A percentile compares a stretch with the other conserved stretches of the same genome.
Evolutionary conservation across 176 grass and related monocot genomes (phyloP).

Genomic region (Saccharum spontaneum): DNA sequence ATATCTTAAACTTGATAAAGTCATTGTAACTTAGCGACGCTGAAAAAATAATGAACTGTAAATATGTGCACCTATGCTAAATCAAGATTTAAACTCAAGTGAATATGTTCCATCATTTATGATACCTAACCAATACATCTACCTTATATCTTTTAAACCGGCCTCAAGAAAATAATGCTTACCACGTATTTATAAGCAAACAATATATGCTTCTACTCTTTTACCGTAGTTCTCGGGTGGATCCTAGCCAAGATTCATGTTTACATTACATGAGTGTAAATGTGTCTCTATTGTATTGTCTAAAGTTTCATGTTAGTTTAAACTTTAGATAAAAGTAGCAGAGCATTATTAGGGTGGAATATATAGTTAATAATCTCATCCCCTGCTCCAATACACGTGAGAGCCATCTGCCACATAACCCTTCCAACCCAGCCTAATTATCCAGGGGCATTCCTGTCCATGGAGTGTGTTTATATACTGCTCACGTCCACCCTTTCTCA

Average conservation of each 20-base stretch:
- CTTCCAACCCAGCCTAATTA: conserved; percentile 41
- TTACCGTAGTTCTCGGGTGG: too few relatives aligned
- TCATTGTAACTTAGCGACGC: background rate
- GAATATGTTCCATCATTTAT: background rate
- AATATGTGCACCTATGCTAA: background rate
- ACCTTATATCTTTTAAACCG: background rate
- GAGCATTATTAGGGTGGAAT: conserved; percentile 22
- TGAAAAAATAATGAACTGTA: background rate
- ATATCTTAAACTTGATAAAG: background rate
- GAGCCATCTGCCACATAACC: conserved; percentile 38
- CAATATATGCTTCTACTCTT: background rate
- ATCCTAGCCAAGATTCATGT: background rate
- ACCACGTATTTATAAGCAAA: background rate
- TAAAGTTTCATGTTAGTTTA: background rate
- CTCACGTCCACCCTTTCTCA: conserved; percentile 18
- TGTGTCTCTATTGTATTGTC: background rate
- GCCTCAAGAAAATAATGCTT: background rate
- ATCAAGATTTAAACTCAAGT: background rate
- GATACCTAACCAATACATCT: background rate
- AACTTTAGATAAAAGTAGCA: conserved; percentile 15
- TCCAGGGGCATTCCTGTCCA: conserved; percentile 48
- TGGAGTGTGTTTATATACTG: conserved; percentile 29
- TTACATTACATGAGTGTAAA: background rate
- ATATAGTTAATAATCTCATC: conserved; percentile 35
- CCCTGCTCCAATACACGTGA: conserved; percentile 29